These are phyloP conservation scores for Aspergillus sclerotioniger DNA, from an alignment of 495 filamentous ascomycete genomes.

Conservation along the genomic window DNA sequence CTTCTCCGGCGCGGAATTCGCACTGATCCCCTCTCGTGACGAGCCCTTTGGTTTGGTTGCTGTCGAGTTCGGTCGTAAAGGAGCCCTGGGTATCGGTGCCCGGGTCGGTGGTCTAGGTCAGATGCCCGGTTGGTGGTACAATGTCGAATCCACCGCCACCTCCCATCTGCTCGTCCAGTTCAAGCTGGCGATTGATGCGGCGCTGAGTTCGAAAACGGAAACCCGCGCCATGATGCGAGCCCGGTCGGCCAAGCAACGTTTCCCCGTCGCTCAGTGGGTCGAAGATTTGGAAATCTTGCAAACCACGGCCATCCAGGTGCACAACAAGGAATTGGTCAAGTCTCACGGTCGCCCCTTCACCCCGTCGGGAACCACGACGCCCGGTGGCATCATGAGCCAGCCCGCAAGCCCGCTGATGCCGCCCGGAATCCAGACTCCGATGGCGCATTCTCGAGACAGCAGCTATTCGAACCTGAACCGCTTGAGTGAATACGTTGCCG, in stretches of 20 bases:
- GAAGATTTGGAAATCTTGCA: slow-evolving; percentile 61
- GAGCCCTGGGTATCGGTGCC: slow-evolving; percentile 71
- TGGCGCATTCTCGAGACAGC: slow-evolving; percentile 36
- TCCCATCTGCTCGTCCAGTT: slow-evolving; percentile 70
- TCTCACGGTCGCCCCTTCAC: slow-evolving; percentile 27
- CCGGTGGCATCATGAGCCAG: slow-evolving; percentile 33
- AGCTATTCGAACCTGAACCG: slow-evolving; percentile 53
- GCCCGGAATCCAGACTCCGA: slow-evolving; percentile 29
- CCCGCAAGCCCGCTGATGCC: slow-evolving; percentile 41
- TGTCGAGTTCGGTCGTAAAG: slow-evolving; percentile 76
- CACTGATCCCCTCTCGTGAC: slow-evolving; percentile 73
- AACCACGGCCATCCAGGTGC: slow-evolving; percentile 49
- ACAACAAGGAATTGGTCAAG: slow-evolving; percentile 38
- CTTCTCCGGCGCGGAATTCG: slow-evolving; percentile 76
- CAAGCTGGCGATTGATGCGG: slow-evolving; percentile 63
- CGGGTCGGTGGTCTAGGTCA: slow-evolving; percentile 64
- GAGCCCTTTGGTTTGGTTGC: slow-evolving; percentile 78
- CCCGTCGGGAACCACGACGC: slow-evolving; percentile 31
- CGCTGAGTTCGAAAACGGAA: slow-evolving; percentile 57
- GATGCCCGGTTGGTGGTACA: slow-evolving; percentile 76
- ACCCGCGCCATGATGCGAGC: slow-evolving; percentile 67
- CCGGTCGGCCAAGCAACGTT: slow-evolving; percentile 69
- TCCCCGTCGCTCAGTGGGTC: slow-evolving; percentile 72
- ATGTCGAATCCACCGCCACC: slow-evolving; percentile 65
- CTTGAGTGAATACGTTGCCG: slow-evolving; percentile 43